Conservation (phyloP, 352 stramenopile species). For the Detonula confervacea region DNA sequence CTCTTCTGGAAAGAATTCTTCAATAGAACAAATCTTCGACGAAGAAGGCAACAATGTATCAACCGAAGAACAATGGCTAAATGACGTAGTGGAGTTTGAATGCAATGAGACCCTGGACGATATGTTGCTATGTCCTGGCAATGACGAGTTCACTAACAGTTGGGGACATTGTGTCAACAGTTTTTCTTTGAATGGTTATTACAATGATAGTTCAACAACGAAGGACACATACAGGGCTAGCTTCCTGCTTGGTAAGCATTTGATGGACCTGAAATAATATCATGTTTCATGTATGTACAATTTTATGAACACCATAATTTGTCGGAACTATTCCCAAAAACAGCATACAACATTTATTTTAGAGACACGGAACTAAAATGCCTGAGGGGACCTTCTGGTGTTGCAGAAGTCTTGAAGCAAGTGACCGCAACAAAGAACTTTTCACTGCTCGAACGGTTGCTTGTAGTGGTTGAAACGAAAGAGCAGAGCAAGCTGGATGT, state of each 20-base stretch:
- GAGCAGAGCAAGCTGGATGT: not conserved
- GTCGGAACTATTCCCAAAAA: too few species aligned
- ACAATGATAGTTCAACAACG: not conserved
- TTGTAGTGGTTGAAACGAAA: slow-evolving; percentile 11
- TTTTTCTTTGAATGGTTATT: not conserved
- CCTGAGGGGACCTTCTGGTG: slow-evolving; percentile 9
- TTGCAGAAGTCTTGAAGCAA: slow-evolving; percentile 1
- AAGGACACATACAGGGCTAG: slow-evolving; percentile 9
- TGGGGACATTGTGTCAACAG: slow-evolving; percentile 20
- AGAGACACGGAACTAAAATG: slow-evolving; percentile 33
- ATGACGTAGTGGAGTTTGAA: slow-evolving; percentile 8
- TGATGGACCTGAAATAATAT: too few species aligned
- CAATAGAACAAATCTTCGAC: not conserved
- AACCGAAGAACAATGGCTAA: not conserved
- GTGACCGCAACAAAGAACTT: slow-evolving; percentile 8
- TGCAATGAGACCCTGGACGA: too few species aligned
- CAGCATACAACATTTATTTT: slow-evolving; percentile 14
- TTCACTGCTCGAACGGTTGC: slow-evolving; percentile 17
- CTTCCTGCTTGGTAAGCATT: too few species aligned
- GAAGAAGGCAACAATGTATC: slow-evolving; percentile 5
- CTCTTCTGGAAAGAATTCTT: not conserved
- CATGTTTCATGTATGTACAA: too few species aligned
- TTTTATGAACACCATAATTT: too few species aligned
- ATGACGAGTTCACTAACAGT: not conserved
- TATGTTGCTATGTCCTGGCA: not conserved